Base-by-base conservation (phyloP, 2,329 filamentous ascomycete genomes). In the Neonectria hederae region DNA sequence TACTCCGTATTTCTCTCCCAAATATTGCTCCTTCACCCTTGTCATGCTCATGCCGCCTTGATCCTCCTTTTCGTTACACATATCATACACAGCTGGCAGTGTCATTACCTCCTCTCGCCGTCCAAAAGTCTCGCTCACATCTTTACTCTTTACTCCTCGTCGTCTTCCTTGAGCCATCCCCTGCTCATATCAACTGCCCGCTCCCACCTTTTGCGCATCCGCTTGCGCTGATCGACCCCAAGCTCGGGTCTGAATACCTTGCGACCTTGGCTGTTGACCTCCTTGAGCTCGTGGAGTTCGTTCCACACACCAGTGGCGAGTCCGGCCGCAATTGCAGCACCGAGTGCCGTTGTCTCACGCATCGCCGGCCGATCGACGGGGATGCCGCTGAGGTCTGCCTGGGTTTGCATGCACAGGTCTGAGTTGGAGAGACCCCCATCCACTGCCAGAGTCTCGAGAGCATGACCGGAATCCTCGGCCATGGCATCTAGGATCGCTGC, bases 371-470 rank as follows among this genome's bases (percentile, higher is more conserved):
- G 89, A 77, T 94, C 89, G 65, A 97, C 91, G 28, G 90, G 91
- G 70, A 97, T 96, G 60, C 89, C 82, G 72, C 92, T 93, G 54
- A 97, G 87, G 80, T 97, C 91, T 67, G 94, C 91, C 85, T 97
- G 94, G 5, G 92, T 93, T 85, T 91, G 93, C 94, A 97, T 97
- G 80, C 90, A 93, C 60, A 97, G 84, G 76, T 94, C 91, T 11
- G 92, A 95, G 79, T 93, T 95, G 73, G 91, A 94, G 85, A 97
- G 92, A 63, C 94, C 94, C 62, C 94, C 94, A 75, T 97, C 94
- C 46, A 97, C 94, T 35, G 92, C 90, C 46, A 97, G 84, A 69
- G 90, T 87, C 62, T 88, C 85, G 32, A 97, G 86, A 67, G 88
- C 87, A 76, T 94, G 90, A 38, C 90, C 89, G 57, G 90, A 94